Evolutionary conservation across 1,284 basidiomycete genomes (phyloP), one percentile per base, ranked within the genome.

Genomic region (Rhodotorula sp.): DNA sequence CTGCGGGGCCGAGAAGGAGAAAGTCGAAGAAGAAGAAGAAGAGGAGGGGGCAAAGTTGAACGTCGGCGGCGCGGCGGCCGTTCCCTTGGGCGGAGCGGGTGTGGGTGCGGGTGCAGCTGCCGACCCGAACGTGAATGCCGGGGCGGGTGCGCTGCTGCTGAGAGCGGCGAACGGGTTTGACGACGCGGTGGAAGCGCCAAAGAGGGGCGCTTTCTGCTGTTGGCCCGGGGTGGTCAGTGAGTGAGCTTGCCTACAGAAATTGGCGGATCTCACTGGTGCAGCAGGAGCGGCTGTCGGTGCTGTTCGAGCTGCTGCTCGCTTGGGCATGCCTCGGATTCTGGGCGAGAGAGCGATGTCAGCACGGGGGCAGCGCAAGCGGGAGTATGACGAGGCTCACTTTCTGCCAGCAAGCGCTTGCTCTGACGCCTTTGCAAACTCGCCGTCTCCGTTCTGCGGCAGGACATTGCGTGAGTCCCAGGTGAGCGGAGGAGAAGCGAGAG

Each of bases 261-360:
- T 0, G 1, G 0, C 12, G 26, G 47, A 18, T 46, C 68, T 49
- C 26, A 71, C 69, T 0, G 76, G 56, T 0, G 77, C 67, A n/a
- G 77, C 63, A 56, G 68, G 26, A 15, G 74, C 31, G 21, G 70
- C 21, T 8, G 77, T 3, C 6, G 72, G 31, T 39, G 75, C 64
- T 6, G 73, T 65, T 43, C 69, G 71, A 49, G 74, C 78, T 5
- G 26, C 43, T 39, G 43, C 21, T 47, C 78, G 72, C 51, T 79
- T 75, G 14, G 83, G 83, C 68, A 84, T 63, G 4, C 81, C 82
- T 54, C 82, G 79, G 48, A 84, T 82, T 62, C 83, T 84, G 52
- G 5, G 34, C 29, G 46, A 21, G 48, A 15, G 15, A 43, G 4
- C 7, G 10, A 58, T 39, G 26, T 34, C 52, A 58, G 52, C 39